A percentile compares a stretch with the other conserved stretches of the same genome.
These are phyloP conservation scores for Typha latifolia DNA, from an alignment of 176 grass and related monocot species.

Conservation along the genomic window DNA sequence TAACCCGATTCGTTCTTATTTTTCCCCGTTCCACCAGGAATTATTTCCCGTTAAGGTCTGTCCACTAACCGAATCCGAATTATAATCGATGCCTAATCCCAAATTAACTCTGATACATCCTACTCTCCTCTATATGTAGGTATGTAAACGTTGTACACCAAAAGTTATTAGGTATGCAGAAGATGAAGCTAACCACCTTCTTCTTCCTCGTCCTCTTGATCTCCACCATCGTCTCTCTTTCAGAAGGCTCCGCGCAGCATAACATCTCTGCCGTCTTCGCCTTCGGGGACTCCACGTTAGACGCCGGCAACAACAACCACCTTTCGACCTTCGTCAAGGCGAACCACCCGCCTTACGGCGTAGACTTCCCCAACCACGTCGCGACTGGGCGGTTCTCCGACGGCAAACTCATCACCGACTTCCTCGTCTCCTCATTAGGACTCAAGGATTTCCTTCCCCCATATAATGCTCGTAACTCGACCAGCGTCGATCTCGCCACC, in stretches of 20 bases:
- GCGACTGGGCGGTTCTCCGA: constrained; percentile 54
- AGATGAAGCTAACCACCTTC: not conserved
- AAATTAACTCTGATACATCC: no score
- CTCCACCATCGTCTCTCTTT: not conserved
- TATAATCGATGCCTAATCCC: no score
- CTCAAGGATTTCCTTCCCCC: constrained; percentile 48
- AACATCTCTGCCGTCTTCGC: constrained; percentile 52
- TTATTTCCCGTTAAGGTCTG: no score
- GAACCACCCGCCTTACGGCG: constrained; percentile 56
- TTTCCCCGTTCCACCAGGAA: no score
- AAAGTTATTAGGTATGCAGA: no score
- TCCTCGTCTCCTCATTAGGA: constrained; percentile 44
- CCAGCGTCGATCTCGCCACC: no score
- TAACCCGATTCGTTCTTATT: no score
- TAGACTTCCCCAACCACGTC: constrained; percentile 28
- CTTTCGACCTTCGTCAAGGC: constrained; percentile 35
- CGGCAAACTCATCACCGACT: constrained; percentile 62
- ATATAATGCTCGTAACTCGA: constrained; percentile 6
- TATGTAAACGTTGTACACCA: no score
- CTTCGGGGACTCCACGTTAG: constrained; percentile 68
- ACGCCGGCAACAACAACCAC: constrained; percentile 73
- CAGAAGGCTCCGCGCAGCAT: not conserved
- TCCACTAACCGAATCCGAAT: no score
- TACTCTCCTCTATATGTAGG: no score
- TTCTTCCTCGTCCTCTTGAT: no score